Evolutionary conservation across 2,329 filamentous ascomycete species (phyloP), one percentile per base, ranked within the genome.

Genomic region (Colletotrichum paranaense): DNA sequence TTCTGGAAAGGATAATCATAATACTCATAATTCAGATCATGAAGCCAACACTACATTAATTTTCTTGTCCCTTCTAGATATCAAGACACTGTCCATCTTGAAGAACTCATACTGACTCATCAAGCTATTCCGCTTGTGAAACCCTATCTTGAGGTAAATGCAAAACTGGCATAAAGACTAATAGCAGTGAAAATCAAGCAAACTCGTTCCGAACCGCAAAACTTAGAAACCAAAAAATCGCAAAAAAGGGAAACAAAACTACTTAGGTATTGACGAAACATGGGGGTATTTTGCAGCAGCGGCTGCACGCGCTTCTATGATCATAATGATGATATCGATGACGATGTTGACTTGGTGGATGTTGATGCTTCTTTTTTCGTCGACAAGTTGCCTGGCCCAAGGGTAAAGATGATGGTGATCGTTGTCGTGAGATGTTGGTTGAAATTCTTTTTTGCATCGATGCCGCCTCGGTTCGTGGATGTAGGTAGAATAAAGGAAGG

Each of bases 261-360:
- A 35, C 32, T 35, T 12, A 19, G 24, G n/a, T 9, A 28, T 38
- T 12, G 14, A 22, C 5, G 6, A 16, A 59, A 59, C 6, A 59
- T 55, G 22, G 52, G 52, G 52, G 24, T 55, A 22, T 26, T 55
- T 16, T 66, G 68, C 68, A 55, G 56, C 68, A 67, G 68, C 57
- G 68, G 68, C 63, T 60, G 63, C 68, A 71, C 30, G 26, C 57
- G 63, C 63, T 71, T 71, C 68, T 70, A 70, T 59, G 60, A 24
- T 49, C 19, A n/a, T 35, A 32, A 30, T 24, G 16, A 32, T 24
- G 19, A 12, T 56, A 4, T 42, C 30, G 35, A 38, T 38, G 19
- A 42, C n/a, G 30, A 57, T 30, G 55, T 9, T 53, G 49, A 5
- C 30, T 32, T 3, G 30, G 30, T 42, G 19, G 26, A 57, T 26